phyloP scores from a whole-genome alignment of 202 grass and related monocot genomes.

The Panicum virgatum region DNA sequence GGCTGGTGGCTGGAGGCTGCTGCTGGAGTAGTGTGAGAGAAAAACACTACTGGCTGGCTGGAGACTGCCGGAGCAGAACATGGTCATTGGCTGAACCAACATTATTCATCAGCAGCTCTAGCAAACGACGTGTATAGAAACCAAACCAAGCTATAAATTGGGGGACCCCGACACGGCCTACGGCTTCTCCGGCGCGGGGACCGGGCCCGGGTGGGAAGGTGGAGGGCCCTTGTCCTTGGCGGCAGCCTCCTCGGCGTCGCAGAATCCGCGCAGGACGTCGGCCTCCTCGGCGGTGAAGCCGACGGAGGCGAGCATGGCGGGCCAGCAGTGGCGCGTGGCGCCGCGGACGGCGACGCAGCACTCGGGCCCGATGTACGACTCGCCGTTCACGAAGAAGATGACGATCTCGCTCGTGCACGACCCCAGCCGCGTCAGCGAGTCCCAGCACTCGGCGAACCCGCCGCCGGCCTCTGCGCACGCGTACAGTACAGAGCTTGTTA shows the following conservation, averaged over 20 bases:
- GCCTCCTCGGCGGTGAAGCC: constrained; percentile 72
- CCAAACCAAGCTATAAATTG: no score
- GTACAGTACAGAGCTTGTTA: no score
- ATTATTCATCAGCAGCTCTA: no score
- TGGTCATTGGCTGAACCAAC: no score
- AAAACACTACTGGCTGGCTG: no score
- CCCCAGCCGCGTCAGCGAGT: constrained; percentile 59
- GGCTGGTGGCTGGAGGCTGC: no score
- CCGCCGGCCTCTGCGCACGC: not conserved
- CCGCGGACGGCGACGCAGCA: constrained; percentile 82
- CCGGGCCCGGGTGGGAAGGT: not conserved
- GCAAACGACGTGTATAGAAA: no score
- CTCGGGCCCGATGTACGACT: constrained; percentile 72
- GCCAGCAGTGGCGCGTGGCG: constrained; percentile 79
- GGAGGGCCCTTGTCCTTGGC: not conserved
- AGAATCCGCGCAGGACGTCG: constrained; percentile 70
- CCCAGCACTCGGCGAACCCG: constrained; percentile 71
- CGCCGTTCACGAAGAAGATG: constrained; percentile 86
- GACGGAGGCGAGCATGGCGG: constrained; percentile 63
- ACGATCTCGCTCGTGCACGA: constrained; percentile 80
- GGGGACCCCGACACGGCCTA: no score
- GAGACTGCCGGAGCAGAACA: no score
- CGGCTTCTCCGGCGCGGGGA: not conserved
- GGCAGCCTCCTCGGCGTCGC: constrained; percentile 59
- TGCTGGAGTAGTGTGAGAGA: no score